phyloP scores from a whole-genome alignment of 2,329 filamentous ascomycete genomes.

The Metarhizium humberi region DNA sequence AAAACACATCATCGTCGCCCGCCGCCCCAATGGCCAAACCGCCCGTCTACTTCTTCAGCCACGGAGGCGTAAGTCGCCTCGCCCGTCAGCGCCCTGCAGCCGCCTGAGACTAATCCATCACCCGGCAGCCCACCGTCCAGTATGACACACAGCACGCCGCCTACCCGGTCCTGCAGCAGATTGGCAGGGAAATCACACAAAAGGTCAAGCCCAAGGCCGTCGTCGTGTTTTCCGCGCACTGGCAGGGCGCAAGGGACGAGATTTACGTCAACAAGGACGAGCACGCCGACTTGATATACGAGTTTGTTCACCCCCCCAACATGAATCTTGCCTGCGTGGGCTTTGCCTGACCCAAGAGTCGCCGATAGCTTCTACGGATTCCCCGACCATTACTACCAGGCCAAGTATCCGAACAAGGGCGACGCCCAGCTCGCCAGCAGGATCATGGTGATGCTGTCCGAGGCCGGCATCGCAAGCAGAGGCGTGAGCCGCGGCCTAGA shows the following conservation, averaged over 20 bases:
- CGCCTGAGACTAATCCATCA: no score
- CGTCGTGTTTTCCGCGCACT: constrained; percentile 70
- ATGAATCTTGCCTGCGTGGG: no score
- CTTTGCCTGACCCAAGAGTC: no score
- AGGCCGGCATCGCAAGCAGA: constrained; percentile 49
- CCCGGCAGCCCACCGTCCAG: constrained; percentile 40
- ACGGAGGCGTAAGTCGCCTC: constrained; percentile 45
- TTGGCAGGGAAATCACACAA: constrained; percentile 61
- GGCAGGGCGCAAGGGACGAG: constrained; percentile 49
- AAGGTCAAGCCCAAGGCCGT: constrained; percentile 63
- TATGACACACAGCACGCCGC: constrained; percentile 60
- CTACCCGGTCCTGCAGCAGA: constrained; percentile 51
- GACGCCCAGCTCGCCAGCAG: constrained; percentile 48
- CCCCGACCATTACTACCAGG: constrained; percentile 58
- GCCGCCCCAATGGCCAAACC: constrained; percentile 5
- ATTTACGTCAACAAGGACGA: constrained; percentile 56
- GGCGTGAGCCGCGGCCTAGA: constrained; percentile 58
- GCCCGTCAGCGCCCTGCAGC: no score
- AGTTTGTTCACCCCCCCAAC: constrained; percentile 24
- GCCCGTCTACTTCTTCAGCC: constrained; percentile 41
- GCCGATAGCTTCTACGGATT: constrained; percentile 57
- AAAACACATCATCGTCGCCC: no score
- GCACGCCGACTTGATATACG: no score
- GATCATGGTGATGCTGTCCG: constrained; percentile 44
- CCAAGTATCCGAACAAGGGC: constrained; percentile 56